phyloP scores from a whole-genome alignment of 768 basidiomycete species.

The Cystofilobasidium capitatum region DNA sequence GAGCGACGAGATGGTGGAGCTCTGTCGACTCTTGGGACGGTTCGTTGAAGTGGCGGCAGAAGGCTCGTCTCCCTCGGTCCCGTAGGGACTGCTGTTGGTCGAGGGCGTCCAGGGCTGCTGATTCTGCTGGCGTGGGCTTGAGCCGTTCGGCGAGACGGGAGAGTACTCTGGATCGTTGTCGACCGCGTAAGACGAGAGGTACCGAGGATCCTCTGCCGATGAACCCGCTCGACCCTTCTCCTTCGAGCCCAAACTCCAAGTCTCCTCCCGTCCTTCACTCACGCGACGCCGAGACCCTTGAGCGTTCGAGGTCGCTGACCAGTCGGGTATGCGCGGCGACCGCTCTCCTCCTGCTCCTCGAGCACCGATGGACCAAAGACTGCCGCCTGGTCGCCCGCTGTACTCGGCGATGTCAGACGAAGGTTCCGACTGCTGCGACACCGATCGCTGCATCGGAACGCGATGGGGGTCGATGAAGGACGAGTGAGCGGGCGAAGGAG shows the following conservation, averaged over 20 bases:
- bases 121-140: background rate
- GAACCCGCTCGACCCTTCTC: background rate
- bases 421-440: background rate
- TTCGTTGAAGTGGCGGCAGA: background rate
- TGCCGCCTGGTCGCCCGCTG: conserved; percentile 2
- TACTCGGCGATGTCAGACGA: background rate
- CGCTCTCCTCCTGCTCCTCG: background rate
- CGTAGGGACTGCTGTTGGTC: background rate
- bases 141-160: background rate
- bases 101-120: conserved; percentile 5
- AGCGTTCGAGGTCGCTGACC: background rate
- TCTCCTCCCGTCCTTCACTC: background rate
- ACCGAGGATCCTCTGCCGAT: background rate
- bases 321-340: conserved; percentile 1
- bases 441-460: background rate
- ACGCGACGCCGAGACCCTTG: background rate
- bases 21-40: background rate
- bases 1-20: conserved; percentile 20
- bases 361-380: background rate
- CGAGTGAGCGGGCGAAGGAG: conserved; percentile 4
- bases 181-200: conserved; percentile 8
- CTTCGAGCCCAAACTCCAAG: background rate
- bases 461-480: background rate
- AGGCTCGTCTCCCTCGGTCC: background rate
- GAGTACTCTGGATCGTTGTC: conserved; percentile 5